phyloP scores from a whole-genome alignment of 192 early-diverging fungal species.

The Backusella mclennaniae region DNA sequence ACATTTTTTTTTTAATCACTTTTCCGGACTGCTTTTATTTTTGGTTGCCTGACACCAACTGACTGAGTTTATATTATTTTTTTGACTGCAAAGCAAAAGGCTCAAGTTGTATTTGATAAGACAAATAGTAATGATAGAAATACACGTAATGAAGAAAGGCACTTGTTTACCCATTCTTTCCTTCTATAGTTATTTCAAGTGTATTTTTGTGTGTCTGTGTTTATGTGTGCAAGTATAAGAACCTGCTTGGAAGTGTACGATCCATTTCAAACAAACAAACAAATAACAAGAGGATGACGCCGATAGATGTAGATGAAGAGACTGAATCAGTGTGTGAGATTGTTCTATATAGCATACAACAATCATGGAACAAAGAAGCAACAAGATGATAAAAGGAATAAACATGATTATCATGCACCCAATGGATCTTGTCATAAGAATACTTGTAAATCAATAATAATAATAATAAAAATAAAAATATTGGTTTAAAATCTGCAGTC shows the following conservation, averaged over 20 bases:
- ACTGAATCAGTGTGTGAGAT: too few species aligned
- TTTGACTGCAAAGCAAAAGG: neutral
- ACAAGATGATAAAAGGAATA: too few species aligned
- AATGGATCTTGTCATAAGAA: too few species aligned
- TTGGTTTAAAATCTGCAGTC: neutral
- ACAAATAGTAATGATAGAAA: neutral
- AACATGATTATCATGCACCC: too few species aligned
- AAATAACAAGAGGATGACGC: neutral
- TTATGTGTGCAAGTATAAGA: neutral
- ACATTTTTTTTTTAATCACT: neutral
- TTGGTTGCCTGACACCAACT: neutral
- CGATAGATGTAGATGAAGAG: neutral
- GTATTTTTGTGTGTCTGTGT: neutral
- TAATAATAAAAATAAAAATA: neutral
- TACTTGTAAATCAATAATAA: neutral
- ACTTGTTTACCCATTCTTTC: neutral
- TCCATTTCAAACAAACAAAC: neutral
- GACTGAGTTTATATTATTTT: too few species aligned
- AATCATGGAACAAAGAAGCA: too few species aligned
- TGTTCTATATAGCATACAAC: too few species aligned
- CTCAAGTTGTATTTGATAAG: neutral
- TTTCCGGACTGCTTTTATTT: neutral
- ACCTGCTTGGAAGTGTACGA: neutral
- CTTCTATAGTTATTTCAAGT: neutral
- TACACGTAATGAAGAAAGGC: neutral